Conservation (phyloP, 129 eudicot species). For the carrot (Daucus carota) region DNA sequence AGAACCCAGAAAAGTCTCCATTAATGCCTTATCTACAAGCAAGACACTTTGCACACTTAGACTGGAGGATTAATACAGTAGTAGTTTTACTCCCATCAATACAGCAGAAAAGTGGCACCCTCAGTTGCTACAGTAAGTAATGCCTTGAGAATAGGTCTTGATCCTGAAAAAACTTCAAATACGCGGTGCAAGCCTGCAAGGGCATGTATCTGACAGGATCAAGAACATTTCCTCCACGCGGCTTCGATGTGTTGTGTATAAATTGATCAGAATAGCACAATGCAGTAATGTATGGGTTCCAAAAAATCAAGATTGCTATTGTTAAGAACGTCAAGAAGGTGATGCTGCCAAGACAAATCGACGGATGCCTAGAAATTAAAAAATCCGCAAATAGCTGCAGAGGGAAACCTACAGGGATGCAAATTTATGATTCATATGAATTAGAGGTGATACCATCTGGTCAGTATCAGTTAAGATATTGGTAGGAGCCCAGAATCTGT, state of each 20-base stretch:
- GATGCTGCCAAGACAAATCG: background rate
- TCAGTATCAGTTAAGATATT: background rate
- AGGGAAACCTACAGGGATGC: background rate
- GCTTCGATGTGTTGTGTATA: background rate
- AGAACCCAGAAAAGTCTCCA: background rate
- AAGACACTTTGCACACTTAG: background rate
- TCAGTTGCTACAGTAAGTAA: too few relatives aligned
- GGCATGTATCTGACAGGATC: background rate
- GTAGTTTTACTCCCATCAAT: too few relatives aligned
- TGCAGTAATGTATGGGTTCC: too few relatives aligned
- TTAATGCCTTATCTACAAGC: background rate
- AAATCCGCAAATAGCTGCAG: background rate
- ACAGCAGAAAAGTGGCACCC: too few relatives aligned
- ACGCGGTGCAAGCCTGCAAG: too few relatives aligned
- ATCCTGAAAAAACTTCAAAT: too few relatives aligned
- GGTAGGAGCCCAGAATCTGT: background rate
- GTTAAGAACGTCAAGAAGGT: background rate
- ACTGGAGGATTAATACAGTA: background rate
- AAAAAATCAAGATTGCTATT: background rate
- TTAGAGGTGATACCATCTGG: background rate
- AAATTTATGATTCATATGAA: background rate
- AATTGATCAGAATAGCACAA: too few relatives aligned
- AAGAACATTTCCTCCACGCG: background rate
- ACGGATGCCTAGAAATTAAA: background rate
- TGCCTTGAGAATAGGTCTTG: too few relatives aligned